Evolutionary conservation across 495 filamentous ascomycete genomes (phyloP), one percentile per base, ranked within the genome.

Genomic region (Daldinia loculata): DNA sequence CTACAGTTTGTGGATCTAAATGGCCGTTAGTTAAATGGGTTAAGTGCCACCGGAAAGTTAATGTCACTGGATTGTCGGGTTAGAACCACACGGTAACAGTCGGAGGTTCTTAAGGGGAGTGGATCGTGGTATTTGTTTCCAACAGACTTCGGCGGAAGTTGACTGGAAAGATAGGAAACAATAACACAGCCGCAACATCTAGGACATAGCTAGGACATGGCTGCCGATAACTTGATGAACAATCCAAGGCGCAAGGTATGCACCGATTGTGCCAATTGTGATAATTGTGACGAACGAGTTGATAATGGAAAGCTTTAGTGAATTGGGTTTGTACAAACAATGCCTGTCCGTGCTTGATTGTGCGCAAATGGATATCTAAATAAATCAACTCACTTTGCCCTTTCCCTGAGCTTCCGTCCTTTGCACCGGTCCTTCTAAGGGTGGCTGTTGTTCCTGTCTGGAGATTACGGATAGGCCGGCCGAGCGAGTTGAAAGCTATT

Each of bases 381-480:
- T 34, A 9, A 53, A 62, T 39, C 4, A 52, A 56, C 65, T 65
- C 52, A 69, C 70, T 22, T 30, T 61, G 36, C 34, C 27, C 34
- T 65, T 62, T 66, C 50, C 56, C 45, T 32, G n/a, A 39, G 29
- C 6, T 27, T 53, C 30, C 15, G 24, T 34, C 22, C 26, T 63
- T 61, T 53, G 30, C 29, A 32, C 32, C 53, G 12, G 19, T 45
- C 26, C 6, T 58, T 26, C n/a, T 45, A 29, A 36, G 14, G 17
- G 53, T 29, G 15, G 43, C 39, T 56, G 39, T 55, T 36, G 30
- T n/a, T 59, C 9, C 63, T 60, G 58, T 55, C 53, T 43, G 11
- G 34, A 52, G 62, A 56, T 45, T 43, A 26, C 70, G 61, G 66
- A 69, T 69, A 66, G 43, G 59, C 41, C 66, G 70, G 66, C 63